Evolutionary conservation across 345 rosid species (phyloP).

Genomic region (Sonneratia alba): DNA sequence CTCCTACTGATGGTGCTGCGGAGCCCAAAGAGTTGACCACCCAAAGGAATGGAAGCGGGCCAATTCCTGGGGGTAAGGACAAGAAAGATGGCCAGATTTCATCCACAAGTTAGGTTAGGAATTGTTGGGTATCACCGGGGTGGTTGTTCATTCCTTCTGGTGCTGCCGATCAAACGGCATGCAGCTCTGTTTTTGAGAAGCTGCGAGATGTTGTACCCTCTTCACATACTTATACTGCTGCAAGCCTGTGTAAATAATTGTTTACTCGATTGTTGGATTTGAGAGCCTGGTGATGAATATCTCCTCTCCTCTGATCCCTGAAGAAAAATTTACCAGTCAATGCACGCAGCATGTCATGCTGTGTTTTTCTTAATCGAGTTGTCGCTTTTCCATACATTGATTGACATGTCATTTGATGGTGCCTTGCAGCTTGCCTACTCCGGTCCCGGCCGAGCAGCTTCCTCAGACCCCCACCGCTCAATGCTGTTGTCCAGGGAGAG

Average conservation of each 20-base stretch:
- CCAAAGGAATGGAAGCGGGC: slow-evolving; percentile 25
- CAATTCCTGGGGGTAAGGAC: slow-evolving; percentile 19
- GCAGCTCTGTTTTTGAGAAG: slow-evolving; percentile 43
- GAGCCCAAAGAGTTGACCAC: slow-evolving; percentile 54
- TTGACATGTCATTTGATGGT: too few species aligned
- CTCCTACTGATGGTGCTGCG: slow-evolving; percentile 17
- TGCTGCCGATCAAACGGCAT: slow-evolving; percentile 11
- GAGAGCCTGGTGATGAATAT: not conserved
- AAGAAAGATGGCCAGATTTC: slow-evolving; percentile 35
- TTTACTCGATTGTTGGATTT: not conserved
- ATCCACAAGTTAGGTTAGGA: slow-evolving; percentile 17
- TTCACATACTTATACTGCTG: not conserved
- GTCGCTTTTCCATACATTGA: not conserved
- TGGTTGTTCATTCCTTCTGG: not conserved
- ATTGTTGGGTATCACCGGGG: not conserved
- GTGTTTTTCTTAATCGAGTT: not conserved
- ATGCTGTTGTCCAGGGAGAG: slow-evolving; percentile 73
- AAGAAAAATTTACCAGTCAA: too few species aligned
- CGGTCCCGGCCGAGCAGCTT: slow-evolving; percentile 51
- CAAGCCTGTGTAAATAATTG: slow-evolving; percentile 19
- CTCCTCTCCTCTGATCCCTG: not conserved
- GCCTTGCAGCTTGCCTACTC: slow-evolving; percentile 43
- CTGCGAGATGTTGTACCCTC: slow-evolving; percentile 12
- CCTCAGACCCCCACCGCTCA: slow-evolving; percentile 65
- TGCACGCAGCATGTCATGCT: not conserved